Evolutionary conservation across 75 land plant species (phyloP), one percentile per base, ranked within the genome.

Genomic region (Pinus albicaulis): DNA sequence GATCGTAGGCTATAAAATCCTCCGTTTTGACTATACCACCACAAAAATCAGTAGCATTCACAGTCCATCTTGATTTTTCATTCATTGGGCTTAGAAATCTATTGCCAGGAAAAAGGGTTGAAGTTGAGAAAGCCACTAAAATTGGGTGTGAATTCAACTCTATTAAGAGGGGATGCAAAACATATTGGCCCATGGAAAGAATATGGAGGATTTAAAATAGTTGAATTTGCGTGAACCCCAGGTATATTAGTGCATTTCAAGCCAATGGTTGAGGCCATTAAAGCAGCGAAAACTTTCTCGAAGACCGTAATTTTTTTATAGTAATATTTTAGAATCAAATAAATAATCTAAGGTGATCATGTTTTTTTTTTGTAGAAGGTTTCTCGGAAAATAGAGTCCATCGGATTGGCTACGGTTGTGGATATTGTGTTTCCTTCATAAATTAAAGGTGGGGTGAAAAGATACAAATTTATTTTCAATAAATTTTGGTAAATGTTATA

Each of bases 11-110:
- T n/a, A n/a, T n/a, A n/a, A n/a, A n/a, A n/a, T 83, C 82, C 5
- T 56, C 80, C 16, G 80, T 60, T 69, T 65, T 22, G 17, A 76
- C 78, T 59, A 79, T 23, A 59, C 61, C 76, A 8, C 72, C 75
- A 25, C 31, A 41, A n/a, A 34, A 22, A 76, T 80, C 23, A 56
- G 80, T 82, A 72, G 68, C 81, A 88, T 68, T 66, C 87, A 10
- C 55, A 84, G 15, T 34, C 71, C 71, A 68, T 8, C 38, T 20
- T 38, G 71, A 68, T 20, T 11, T 38, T 38, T 68, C 22, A 19
- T 7, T 48, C n/a, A 8, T 34, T 36, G 17, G 71, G 7, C 3
- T 68, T 68, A 3, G 22, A 6, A 28, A n/a, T 34, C n/a, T 68
- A n/a, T 68, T 68, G 71, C 36, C 19, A 68, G 48, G 3, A 62